Conservation (phyloP, 2,329 filamentous ascomycete genomes). For the Alternaria brassicae region DNA sequence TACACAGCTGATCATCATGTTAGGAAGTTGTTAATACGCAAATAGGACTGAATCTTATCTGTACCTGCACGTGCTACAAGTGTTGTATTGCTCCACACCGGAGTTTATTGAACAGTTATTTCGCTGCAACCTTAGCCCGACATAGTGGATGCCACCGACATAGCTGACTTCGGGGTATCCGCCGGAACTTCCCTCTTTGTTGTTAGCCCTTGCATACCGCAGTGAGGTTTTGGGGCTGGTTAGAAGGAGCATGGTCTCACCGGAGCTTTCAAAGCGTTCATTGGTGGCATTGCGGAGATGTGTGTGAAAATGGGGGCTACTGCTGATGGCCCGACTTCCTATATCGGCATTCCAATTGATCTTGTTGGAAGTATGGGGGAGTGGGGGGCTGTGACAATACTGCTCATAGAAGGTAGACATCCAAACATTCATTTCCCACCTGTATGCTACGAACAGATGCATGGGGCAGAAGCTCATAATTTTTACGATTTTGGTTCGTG, state of each 20-base stretch:
- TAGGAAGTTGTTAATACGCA: background rate
- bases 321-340: conserved; percentile 19
- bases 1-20: too few species aligned
- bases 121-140: background rate
- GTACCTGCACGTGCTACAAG: background rate
- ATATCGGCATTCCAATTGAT: conserved; percentile 1
- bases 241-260: conserved; percentile 1
- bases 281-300: conserved; percentile 15
- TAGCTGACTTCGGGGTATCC: background rate
- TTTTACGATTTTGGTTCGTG: background rate
- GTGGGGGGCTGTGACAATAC: background rate
- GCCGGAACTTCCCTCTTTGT: background rate
- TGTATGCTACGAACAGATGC: background rate
- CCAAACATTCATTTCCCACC: background rate
- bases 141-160: background rate
- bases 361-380: background rate
- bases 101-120: background rate
- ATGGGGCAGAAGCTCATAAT: background rate
- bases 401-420: background rate
- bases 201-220: background rate
- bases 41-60: background rate
- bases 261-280: background rate
- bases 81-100: background rate
- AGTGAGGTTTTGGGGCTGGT: background rate
- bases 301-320: background rate